Base-by-base conservation (phyloP, 495 filamentous ascomycete genomes). In the Xylaria palmicola region DNA sequence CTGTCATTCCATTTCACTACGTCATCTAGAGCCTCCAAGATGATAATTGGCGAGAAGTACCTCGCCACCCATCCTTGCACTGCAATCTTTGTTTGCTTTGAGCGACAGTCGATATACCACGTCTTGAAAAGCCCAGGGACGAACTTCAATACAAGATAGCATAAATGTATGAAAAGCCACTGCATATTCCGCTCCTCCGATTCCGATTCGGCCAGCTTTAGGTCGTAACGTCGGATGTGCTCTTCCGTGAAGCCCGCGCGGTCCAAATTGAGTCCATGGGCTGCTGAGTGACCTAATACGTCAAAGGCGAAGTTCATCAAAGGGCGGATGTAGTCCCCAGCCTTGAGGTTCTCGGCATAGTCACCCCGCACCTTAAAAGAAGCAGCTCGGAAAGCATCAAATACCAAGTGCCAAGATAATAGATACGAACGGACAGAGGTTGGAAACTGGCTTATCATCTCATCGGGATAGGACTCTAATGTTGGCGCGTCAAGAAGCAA, bases 371-470 rank as follows among this genome's bases (percentile, higher is more conserved):
- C 86, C 67, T 90, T 87, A 69, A 88, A 86, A 4, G 92, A 92
- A 6, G 92, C 85, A 43, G 88, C 86, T 49, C 81, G 77, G 69
- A 94, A 94, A 60, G 92, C 89, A 65, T 94, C 92, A 68, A 96
- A 97, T 3, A 96, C 84, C 13, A 98, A 76, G 58, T 91, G 84
- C 94, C 94, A 98, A 40, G 92, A 89, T 27, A 96, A 76, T n/a
- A 98, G 81, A 69, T 97, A 99, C 5, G 87, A 86, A 48, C 90
- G 81, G 41, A 86, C 65, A 1, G 65, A 82, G 52, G 62, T 75
- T 55, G 68, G 86, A 75, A 74, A 95, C 73, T 60, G 70, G 56
- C 56, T 75, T n/a, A 81, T 70, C 0, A 72, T 60, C 32, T 81
- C 79, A 12, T 79, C 79, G 1, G 75, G 61, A 47, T 79, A 80